Percentiles rank a stretch among this genome's conserved stretches.
Evolutionary conservation across 2,329 filamentous ascomycete genomes (phyloP).

Genomic region (Sordariomycetes sp.): DNA sequence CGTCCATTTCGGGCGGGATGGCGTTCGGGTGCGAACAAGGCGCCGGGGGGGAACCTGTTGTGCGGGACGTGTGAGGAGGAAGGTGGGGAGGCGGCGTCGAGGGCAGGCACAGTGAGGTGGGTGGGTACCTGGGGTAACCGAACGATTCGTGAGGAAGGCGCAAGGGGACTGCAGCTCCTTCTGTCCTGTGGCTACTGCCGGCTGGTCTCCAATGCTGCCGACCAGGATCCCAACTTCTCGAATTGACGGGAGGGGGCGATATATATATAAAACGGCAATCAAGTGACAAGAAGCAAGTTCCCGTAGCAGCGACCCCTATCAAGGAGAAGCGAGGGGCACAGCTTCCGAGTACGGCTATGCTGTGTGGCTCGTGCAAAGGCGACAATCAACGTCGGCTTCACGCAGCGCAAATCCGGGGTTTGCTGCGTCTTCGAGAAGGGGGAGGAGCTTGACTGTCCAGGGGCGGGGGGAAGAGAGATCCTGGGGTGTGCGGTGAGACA

Average conservation of each 20-base stretch:
- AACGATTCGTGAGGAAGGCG: not conserved
- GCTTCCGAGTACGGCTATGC: too few species aligned
- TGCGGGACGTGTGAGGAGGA: not conserved
- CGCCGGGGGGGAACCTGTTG: not conserved
- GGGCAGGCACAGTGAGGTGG: not conserved
- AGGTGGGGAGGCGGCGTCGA: not conserved
- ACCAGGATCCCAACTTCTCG: not conserved
- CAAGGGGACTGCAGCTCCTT: not conserved
- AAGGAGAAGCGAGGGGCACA: too few species aligned
- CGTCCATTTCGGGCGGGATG: slow-evolving; percentile 30
- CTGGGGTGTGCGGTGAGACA: not conserved
- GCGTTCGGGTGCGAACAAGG: not conserved
- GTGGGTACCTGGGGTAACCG: not conserved
- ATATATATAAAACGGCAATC: not conserved
- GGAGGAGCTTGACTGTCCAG: not conserved
- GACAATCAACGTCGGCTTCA: too few species aligned
- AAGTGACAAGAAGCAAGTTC: too few species aligned
- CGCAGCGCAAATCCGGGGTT: too few species aligned
- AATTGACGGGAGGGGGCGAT: not conserved
- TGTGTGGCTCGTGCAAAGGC: too few species aligned
- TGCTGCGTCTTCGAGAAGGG: not conserved
- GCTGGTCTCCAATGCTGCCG: not conserved
- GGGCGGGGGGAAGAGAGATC: not conserved
- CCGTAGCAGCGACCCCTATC: too few species aligned
- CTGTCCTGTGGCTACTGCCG: not conserved